Percentiles rank a stretch among this genome's conserved stretches.
Conservation (phyloP, 2,329 filamentous ascomycete genomes). For the Fusarium pseudograminearum region DNA sequence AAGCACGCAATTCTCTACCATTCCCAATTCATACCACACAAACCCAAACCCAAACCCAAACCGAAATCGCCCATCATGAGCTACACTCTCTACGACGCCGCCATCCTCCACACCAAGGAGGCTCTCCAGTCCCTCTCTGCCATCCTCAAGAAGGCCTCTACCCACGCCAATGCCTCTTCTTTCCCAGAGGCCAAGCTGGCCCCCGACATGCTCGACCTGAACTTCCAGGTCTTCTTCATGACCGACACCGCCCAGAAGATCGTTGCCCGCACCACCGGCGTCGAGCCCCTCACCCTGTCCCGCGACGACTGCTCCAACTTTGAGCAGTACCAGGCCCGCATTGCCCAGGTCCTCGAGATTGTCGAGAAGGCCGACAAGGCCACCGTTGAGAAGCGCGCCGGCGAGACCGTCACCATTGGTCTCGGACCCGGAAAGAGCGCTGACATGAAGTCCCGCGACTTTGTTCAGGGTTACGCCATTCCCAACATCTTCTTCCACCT, state of each 20-base stretch:
- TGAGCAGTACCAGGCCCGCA: conserved; percentile 52
- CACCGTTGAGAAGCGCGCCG: conserved; percentile 50
- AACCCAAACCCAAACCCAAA: not conserved
- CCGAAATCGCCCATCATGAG: conserved; percentile 52
- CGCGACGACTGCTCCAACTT: conserved; percentile 51
- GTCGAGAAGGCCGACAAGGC: conserved; percentile 52
- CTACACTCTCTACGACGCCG: conserved; percentile 58
- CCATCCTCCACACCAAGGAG: conserved; percentile 50
- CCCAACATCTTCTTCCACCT: conserved; percentile 76
- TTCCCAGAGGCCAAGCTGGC: conserved; percentile 52
- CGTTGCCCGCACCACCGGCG: conserved; percentile 51
- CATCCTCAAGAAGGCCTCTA: conserved; percentile 55
- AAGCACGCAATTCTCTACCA: conserved; percentile 40
- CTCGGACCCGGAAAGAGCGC: conserved; percentile 49
- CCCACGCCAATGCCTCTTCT: conserved; percentile 49
- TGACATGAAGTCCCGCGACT: conserved; percentile 52
- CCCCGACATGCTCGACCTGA: conserved; percentile 59
- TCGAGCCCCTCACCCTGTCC: conserved; percentile 43
- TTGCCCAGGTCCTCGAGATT: conserved; percentile 49
- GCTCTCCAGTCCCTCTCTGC: conserved; percentile 49
- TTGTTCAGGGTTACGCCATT: conserved; percentile 61
- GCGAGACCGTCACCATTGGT: conserved; percentile 47
- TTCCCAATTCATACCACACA: conserved; percentile 16
- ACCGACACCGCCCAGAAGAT: conserved; percentile 51
- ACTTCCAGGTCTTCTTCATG: conserved; percentile 55